phyloP scores from a whole-genome alignment of 2,329 filamentous ascomycete genomes.

The Cryphonectria naterciae region DNA sequence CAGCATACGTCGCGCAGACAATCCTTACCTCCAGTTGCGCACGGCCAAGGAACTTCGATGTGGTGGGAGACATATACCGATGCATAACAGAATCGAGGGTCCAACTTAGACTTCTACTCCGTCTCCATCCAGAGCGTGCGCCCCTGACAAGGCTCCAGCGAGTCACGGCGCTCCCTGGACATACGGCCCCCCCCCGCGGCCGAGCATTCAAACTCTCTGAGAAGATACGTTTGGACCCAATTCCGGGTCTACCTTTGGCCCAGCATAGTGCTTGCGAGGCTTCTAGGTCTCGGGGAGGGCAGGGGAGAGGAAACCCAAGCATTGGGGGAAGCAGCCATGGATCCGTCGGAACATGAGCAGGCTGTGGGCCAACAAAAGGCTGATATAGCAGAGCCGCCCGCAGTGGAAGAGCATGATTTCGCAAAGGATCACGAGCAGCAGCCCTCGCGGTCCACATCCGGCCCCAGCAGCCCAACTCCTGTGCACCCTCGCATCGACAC shows the following conservation, averaged over 20 bases:
- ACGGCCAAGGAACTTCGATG: not conserved
- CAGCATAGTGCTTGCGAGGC: slow-evolving; percentile 8
- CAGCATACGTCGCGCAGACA: not conserved
- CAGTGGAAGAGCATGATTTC: slow-evolving; percentile 8
- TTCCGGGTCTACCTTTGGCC: not conserved
- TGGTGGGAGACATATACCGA: not conserved
- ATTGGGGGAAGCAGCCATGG: slow-evolving; percentile 16
- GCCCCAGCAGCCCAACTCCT: slow-evolving; percentile 12
- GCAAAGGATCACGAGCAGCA: not conserved
- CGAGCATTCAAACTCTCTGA: not conserved
- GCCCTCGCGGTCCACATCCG: not conserved
- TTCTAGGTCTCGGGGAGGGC: slow-evolving; percentile 23
- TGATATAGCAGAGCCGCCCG: not conserved
- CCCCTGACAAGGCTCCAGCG: not conserved
- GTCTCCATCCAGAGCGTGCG: slow-evolving; percentile 1
- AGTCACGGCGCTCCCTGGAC: slow-evolving; percentile 8
- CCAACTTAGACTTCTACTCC: not conserved
- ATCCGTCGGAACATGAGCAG: slow-evolving; percentile 6
- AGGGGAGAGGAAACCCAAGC: not conserved
- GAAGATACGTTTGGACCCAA: not conserved
- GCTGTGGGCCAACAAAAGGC: slow-evolving; percentile 7
- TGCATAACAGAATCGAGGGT: not conserved
- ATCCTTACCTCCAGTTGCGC: not conserved
- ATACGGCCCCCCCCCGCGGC: too few species aligned
- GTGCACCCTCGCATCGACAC: slow-evolving; percentile 20